Percentiles rank a stretch among this genome's conserved stretches.
These are phyloP conservation scores for Echinosophora koreensis DNA, from an alignment of 306 rosid species.

Conservation along the genomic window DNA sequence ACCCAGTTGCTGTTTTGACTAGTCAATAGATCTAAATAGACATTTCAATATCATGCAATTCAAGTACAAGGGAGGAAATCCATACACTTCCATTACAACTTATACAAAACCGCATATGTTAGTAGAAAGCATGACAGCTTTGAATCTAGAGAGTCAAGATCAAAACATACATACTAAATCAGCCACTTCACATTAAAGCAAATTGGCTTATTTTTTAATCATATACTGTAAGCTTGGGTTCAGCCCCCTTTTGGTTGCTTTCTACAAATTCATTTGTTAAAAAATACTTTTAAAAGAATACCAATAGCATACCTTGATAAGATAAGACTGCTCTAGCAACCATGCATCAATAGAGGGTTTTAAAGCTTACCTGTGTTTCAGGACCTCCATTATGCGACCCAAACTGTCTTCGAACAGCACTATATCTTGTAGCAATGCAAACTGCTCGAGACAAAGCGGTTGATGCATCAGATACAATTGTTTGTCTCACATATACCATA, in stretches of 20 bases:
- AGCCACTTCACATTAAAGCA: constrained; percentile 16
- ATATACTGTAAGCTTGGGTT: constrained; percentile 7
- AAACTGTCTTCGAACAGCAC: constrained; percentile 97
- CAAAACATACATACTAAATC: constrained; percentile 13
- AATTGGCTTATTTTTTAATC: constrained; percentile 20
- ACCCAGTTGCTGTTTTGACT: constrained; percentile 18
- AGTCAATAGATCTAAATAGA: constrained; percentile 22
- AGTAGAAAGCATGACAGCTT: constrained; percentile 15
- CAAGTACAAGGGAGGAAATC: constrained; percentile 18
- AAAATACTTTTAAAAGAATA: neutral
- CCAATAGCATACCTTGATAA: constrained; percentile 19
- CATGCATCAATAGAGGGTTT: constrained; percentile 25
- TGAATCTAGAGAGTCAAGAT: constrained; percentile 15
- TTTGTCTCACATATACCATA: constrained; percentile 92
- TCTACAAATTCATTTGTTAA: constrained; percentile 9
- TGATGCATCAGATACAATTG: constrained; percentile 94
- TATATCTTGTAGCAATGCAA: constrained; percentile 96
- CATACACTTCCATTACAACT: constrained; percentile 24
- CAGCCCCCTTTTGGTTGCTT: neutral
- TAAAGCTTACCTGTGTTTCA: constrained; percentile 80
- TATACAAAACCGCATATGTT: constrained; percentile 25
- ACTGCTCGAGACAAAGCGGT: constrained; percentile 89
- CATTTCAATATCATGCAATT: constrained; percentile 30
- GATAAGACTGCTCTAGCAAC: constrained; percentile 38
- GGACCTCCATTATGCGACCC: constrained; percentile 70